Base-by-base conservation (phyloP, 306 rosid species). In the Alnus rubra region DNA sequence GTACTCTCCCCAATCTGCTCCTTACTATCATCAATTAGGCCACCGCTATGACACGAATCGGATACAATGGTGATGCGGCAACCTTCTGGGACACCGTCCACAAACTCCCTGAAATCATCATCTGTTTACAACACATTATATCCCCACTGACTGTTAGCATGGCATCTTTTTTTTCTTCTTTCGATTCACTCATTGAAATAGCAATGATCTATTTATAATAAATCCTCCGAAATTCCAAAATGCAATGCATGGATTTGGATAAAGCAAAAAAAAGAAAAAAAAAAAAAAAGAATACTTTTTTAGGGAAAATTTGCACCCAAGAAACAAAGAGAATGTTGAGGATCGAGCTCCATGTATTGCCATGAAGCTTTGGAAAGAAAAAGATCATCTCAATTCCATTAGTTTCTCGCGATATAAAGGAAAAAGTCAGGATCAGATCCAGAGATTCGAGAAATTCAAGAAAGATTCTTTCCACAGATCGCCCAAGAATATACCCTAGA, bases 11-110 rank as follows among this genome's bases (percentile, higher is more conserved):
- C 98, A 18, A 94, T 89, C 86, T 94, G 96, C 80, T 94, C 98
- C 75, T 85, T 85, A 0, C 92, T 76, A 2, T 81, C 87, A 28
- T 86, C 90, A 53, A 94, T 89, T 23, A 94, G 90, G 18, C 97
- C 98, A 18, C 98, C 98, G 16, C 97, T 90, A 76, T 94, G 94
- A 77, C 97, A 92, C 0, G 97, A 94, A 79, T 94, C 97, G 2
- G 98, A 92, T 16, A 92, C 90, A 7, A 92, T 85, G 35, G 96
- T 92, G 54, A 94, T 63, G 60, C 71, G 71, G 67, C 96, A 90
- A 65, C 89, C 94, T 50, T 71, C 73, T 2, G 94, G 93, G 6
- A 90, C 88, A 62, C 63, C 80, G 65, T 89, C 86, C 33, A 94
- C 92, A 51, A 85, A 79, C 58, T 55, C 84, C 77, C 88, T 88